These are phyloP conservation scores for Coemansia sp. DNA, from an alignment of 192 early-diverging fungal genomes.

Conservation along the genomic window DNA sequence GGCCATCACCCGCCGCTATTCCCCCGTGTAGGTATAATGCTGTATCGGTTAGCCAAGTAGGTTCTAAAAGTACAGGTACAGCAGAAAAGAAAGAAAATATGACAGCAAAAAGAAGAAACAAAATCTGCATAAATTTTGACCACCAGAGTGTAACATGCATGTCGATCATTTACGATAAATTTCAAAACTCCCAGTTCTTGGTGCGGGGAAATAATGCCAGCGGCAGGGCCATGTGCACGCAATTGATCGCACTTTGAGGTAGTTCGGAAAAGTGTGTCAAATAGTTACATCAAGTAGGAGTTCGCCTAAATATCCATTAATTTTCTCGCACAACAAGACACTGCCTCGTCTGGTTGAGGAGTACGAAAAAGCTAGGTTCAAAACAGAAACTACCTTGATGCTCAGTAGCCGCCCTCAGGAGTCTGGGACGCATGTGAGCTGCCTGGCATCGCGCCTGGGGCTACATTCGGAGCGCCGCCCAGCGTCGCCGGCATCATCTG, in stretches of 20 bases:
- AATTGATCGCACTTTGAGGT: background rate
- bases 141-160: background rate
- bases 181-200: background rate
- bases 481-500: constrained; percentile 40
- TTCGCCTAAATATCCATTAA: background rate
- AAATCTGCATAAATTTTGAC: background rate
- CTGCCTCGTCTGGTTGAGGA: background rate
- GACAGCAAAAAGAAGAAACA: constrained; percentile 1
- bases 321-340: background rate
- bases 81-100: background rate
- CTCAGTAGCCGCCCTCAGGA: constrained; percentile 28
- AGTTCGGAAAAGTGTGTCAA: background rate
- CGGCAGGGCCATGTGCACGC: no score
- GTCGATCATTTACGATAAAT: background rate
- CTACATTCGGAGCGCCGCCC: constrained; percentile 2
- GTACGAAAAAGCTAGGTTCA: background rate
- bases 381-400: background rate
- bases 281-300: background rate
- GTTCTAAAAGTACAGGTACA: constrained; percentile 1
- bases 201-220: background rate
- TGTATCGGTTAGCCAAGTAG: background rate
- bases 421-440: constrained; percentile 11
- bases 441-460: constrained; percentile 1
- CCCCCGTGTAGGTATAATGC: background rate
- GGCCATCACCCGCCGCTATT: background rate